Percentiles rank a stretch among this genome's conserved stretches.
Evolutionary conservation across 225 moss, liverwort and hornwort genomes (phyloP).

Genomic region (Anthoceros angustus): DNA sequence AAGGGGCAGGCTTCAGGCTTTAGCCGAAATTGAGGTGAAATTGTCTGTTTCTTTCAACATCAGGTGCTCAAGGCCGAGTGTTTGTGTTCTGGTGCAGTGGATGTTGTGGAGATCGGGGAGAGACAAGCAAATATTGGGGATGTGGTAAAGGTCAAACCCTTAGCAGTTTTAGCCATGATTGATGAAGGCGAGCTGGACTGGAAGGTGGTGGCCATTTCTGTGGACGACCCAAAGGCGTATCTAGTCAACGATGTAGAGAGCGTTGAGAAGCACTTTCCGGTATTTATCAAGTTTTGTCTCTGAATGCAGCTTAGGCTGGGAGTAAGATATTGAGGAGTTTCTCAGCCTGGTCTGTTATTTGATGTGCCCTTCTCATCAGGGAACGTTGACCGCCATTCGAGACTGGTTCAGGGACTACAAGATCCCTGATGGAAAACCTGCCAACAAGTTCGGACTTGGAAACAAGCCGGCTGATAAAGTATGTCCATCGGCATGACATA

Average conservation of each 20-base stretch:
- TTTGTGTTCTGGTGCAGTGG: constrained; percentile 29
- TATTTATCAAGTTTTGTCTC: constrained; percentile 15
- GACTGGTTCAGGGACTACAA: constrained; percentile 99
- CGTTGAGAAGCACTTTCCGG: constrained; percentile 82
- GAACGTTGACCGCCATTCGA: constrained; percentile 78
- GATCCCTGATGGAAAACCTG: constrained; percentile 96
- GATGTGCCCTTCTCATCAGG: constrained; percentile 19
- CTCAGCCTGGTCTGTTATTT: too few relatives aligned
- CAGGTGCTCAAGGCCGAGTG: background rate
- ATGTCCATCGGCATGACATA: background rate
- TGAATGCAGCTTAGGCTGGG: too few relatives aligned
- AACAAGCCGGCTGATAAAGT: constrained; percentile 85
- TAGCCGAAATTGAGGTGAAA: too few relatives aligned
- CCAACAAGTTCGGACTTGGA: constrained; percentile 74
- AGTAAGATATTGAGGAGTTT: too few relatives aligned
- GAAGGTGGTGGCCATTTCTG: constrained; percentile 86
- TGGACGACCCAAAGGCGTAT: constrained; percentile 60
- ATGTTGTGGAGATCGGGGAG: constrained; percentile 92
- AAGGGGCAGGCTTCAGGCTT: too few relatives aligned
- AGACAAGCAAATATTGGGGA: constrained; percentile 62
- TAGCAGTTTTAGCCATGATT: constrained; percentile 80
- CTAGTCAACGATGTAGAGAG: constrained; percentile 62
- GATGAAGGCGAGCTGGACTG: constrained; percentile 87
- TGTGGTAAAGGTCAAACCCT: constrained; percentile 71
- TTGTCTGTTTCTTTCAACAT: background rate